Base-by-base conservation (phyloP, 2,329 filamentous ascomycete species). In the Elsinoe ampelina region DNA sequence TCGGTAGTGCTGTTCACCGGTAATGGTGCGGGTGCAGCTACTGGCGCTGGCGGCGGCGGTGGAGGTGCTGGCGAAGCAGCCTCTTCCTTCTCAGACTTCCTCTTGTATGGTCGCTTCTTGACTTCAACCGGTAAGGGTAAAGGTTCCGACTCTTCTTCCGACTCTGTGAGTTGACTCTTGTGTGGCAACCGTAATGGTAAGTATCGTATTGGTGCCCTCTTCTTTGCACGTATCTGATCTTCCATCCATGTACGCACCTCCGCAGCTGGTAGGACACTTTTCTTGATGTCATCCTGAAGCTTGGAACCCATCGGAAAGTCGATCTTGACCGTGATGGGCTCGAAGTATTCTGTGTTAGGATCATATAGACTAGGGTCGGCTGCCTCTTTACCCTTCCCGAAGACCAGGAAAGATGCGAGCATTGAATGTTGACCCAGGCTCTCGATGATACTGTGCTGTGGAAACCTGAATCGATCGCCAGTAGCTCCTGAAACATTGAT, bases 401-500 rank as follows among this genome's bases (percentile, higher is more conserved):
- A 85, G 58, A 91, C 82, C 10, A 93, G 74, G 65, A 92, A 93
- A 1, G 86, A 91, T 2, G 84, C 84, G 42, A 89, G 78, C 1
- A 87, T 79, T n/a, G 77, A 75, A 47, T 69, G 63, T 2, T 63
- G 63, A 10, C 67, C 66, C 1, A 84, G 73, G 65, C 82, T 84
- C 66, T 93, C 87, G 51, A 92, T 69, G 34, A 92, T 85, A 68
- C 84, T 87, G 66, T 87, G 85, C 62, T 84, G 87, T 1, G 88
- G 88, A 61, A 93, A 91, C 48, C 89, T 72, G 66, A 87, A 91
- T 22, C 87, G 80, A 67, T 92, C 87, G 45, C 86, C 86, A 2
- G 75, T 82, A 34, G 83, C 83, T 47, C 80, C 79, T 13, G 64
- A 62, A 13, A 48, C 15, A 60, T 63, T 4, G 17, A 74, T 68